Percentiles rank a stretch among this genome's conserved stretches.
These are phyloP conservation scores for Xylaria scruposa DNA, from an alignment of 495 filamentous ascomycete genomes.

Conservation along the genomic window DNA sequence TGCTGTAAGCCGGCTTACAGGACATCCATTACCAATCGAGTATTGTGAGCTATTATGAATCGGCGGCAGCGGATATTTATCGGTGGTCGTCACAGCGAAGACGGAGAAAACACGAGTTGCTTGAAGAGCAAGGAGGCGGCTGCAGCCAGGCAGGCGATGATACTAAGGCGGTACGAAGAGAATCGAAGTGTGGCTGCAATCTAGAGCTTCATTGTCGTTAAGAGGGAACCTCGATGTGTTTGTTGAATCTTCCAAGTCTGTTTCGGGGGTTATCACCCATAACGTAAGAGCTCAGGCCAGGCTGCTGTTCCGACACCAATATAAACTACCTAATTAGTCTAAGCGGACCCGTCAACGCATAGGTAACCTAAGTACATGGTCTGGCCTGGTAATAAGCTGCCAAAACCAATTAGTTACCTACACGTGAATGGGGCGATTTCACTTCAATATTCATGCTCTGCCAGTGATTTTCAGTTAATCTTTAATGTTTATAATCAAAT, in stretches of 20 bases:
- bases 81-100: neutral
- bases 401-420: neutral
- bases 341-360: neutral
- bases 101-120: neutral
- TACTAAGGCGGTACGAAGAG: neutral
- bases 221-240: neutral
- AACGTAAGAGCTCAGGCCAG: neutral
- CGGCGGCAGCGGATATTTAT: neutral
- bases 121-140: neutral
- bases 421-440: neutral
- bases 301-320: neutral
- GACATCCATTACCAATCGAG: constrained; percentile 1
- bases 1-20: constrained; percentile 12
- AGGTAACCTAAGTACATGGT: too few species aligned
- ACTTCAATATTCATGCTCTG: neutral
- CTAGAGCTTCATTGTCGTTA: neutral
- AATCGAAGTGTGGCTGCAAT: neutral
- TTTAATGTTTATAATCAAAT: too few species aligned
- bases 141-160: neutral
- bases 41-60: neutral
- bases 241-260: neutral
- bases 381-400: too few species aligned
- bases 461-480: neutral
- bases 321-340: constrained; percentile 7
- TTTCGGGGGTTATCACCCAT: neutral